Base-by-base conservation (phyloP, 2,329 filamentous ascomycete species). In the Sporothrix luriei region DNA sequence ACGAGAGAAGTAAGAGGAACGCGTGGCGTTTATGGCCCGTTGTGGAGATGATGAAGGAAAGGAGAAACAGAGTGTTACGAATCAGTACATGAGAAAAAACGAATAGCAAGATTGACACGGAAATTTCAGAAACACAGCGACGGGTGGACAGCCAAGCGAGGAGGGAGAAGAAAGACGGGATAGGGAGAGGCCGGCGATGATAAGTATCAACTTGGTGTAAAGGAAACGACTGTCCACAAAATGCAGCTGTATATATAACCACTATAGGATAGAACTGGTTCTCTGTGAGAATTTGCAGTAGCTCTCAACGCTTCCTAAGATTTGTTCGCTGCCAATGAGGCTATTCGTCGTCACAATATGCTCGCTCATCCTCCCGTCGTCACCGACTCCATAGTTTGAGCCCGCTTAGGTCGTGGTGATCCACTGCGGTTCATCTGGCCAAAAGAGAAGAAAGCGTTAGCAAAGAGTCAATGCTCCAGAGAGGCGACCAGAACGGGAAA, bases 331-430 rank as follows among this genome's bases (percentile, higher is more conserved):
- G 14, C 51, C 19, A 62, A 52, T 40, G 67, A 52, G 52, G 26
- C 54, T 43, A 54, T 64, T 69, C 48, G 57, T 64, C 49, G 55
- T 48, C 68, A 24, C 21, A 55, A 38, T 64, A 54, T 40, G 26
- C n/a, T 33, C 5, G 48, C 33, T 11, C 59, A 48, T 55, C 33
- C 19, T 69, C 49, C 57, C 68, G 59, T 46, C 4, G 11, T 40
- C 43, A 43, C 19, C 24, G 65, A 51, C 26, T 61, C 40, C 66
- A 68, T 48, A 40, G 40, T 61, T 61, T n/a, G 54, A 49, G 33
- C 6, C 55, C 13, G n/a, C 33, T 26, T 64, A 29, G 33, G 9
- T 64, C 48, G 48, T 68, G 67, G 46, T 14, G 19, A 51, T 13
- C 13, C 33, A 33, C 48, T 46, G 21, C 38, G 16, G 21, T 14